Conservation (phyloP, 2,329 filamentous ascomycete genomes). For the Ramularia endophylla region DNA sequence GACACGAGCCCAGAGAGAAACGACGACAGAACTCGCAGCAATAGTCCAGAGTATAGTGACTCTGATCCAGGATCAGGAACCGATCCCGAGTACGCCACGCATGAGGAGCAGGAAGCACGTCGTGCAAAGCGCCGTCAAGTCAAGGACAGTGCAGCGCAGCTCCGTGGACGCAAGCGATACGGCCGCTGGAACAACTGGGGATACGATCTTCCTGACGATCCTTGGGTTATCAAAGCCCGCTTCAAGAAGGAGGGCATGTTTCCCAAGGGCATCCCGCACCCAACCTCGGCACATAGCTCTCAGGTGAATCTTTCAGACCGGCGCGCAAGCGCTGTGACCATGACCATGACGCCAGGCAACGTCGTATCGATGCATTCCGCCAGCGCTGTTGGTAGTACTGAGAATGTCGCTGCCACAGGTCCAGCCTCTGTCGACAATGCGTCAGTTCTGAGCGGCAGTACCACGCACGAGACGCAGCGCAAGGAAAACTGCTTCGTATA, state of each 20-base stretch:
- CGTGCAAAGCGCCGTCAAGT: conserved; percentile 18
- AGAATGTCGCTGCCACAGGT: conserved; percentile 25
- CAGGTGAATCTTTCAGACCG: conserved; percentile 39
- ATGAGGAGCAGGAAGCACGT: conserved; percentile 30
- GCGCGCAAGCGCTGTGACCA: conserved; percentile 21
- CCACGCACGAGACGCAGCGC: conserved; percentile 22
- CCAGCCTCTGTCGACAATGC: conserved; percentile 12
- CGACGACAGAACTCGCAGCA: conserved; percentile 19
- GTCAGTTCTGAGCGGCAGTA: conserved; percentile 3
- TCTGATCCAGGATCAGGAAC: conserved; percentile 34
- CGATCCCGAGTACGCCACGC: conserved; percentile 33
- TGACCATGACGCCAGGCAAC: conserved; percentile 16
- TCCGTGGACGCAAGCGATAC: conserved; percentile 35
- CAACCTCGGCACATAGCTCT: conserved; percentile 45
- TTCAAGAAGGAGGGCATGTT: conserved; percentile 77
- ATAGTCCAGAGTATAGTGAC: conserved; percentile 35
- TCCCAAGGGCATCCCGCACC: conserved; percentile 45
- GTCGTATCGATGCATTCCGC: conserved; percentile 1
- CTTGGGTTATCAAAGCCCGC: conserved; percentile 89
- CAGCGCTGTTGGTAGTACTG: conserved; percentile 20
- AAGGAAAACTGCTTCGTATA: conserved; percentile 80
- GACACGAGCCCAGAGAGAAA: conserved; percentile 25
- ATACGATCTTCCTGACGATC: conserved; percentile 82
- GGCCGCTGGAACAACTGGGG: conserved; percentile 49
- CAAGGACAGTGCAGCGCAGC: conserved; percentile 17